A percentile compares a stretch with the other conserved stretches of the same genome.
Conservation (phyloP, 345 rosid genomes). For the Citrus trifoliata region DNA sequence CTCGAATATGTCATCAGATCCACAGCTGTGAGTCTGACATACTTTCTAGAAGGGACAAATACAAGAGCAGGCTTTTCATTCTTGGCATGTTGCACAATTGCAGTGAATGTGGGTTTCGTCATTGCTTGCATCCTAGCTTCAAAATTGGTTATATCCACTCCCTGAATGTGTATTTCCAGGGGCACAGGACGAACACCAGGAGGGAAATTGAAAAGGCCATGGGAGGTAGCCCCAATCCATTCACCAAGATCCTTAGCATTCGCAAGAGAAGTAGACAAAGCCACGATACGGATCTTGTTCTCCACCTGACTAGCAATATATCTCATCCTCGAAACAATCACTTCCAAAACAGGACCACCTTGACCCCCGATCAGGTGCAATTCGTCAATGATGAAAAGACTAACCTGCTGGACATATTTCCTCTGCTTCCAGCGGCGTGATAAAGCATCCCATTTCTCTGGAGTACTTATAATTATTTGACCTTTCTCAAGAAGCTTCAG, state of each 20-base stretch:
- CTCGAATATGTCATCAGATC: slow-evolving; percentile 87
- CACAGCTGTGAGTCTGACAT: slow-evolving; percentile 81
- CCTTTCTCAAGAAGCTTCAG: slow-evolving; percentile 84
- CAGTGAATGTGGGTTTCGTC: slow-evolving; percentile 87
- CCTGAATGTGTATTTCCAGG: slow-evolving; percentile 91
- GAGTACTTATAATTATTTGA: slow-evolving; percentile 83
- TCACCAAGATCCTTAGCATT: slow-evolving; percentile 98
- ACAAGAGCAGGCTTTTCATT: slow-evolving; percentile 77
- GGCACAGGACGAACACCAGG: slow-evolving; percentile 97
- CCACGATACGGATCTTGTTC: slow-evolving; percentile 84
- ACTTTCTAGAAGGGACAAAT: slow-evolving; percentile 88
- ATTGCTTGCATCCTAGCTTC: slow-evolving; percentile 98
- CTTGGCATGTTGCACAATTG: slow-evolving; percentile 82
- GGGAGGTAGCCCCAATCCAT: slow-evolving; percentile 96
- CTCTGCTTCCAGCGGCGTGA: slow-evolving; percentile 95
- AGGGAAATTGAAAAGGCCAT: slow-evolving; percentile 91
- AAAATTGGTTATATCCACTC: slow-evolving; percentile 81
- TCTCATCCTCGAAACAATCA: slow-evolving; percentile 92
- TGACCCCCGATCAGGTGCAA: slow-evolving; percentile 94
- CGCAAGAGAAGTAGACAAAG: slow-evolving; percentile 91
- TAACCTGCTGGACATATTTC: slow-evolving; percentile 85
- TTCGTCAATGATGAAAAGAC: slow-evolving; percentile 89
- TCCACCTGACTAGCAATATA: slow-evolving; percentile 78
- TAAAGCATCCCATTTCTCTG: slow-evolving; percentile 97
- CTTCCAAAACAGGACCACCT: slow-evolving; percentile 90